Evolutionary conservation across 2,329 filamentous ascomycete species (phyloP), one percentile per base, ranked within the genome.

Genomic region (Aspergillus sp.): DNA sequence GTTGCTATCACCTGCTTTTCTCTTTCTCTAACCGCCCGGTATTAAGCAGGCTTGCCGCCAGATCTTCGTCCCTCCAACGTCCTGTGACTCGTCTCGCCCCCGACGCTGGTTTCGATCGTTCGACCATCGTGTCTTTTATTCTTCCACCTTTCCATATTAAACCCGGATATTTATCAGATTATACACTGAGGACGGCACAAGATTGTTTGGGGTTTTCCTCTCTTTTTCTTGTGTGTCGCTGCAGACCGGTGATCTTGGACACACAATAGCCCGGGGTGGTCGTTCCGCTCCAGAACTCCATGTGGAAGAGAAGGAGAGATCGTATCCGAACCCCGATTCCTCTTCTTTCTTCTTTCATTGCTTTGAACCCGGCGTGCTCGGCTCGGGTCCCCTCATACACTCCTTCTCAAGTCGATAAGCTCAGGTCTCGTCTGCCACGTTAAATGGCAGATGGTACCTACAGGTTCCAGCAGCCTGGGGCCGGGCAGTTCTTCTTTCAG

Each of bases 381-480:
- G 48, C 51, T 56, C 56, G 50, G 44, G 54, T 55, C 48, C 55
- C 56, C 54, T 59, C 53, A 57, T 55, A 50, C 54, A 39, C 58
- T 44, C 47, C 52, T 51, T 54, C 50, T 48, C 60, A 63, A 56
- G 56, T 57, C 61, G 62, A 60, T 56, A 64, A 63, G 55, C 54
- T 61, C 59, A 64, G 67, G 68, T 71, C 64, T 68, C 67, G 59
- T 70, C 67, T 72, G 68, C 70, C 70, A 65, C 70, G 69, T 70
- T 75, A 74, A 70, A 76, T 76, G 73, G 73, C 73, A 73, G 73
- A 76, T 75, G 73, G 72, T 74, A 70, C 71, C 67, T 75, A 74
- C 69, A 72, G 73, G 68, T 75, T 73, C 72, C 73, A 74, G 67
- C 73, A 75, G 71, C 71, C 73, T 73, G 73, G 71, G 67, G 70